Conservation (phyloP, 1,284 basidiomycete genomes). For the Macrocystidia cucumis region DNA sequence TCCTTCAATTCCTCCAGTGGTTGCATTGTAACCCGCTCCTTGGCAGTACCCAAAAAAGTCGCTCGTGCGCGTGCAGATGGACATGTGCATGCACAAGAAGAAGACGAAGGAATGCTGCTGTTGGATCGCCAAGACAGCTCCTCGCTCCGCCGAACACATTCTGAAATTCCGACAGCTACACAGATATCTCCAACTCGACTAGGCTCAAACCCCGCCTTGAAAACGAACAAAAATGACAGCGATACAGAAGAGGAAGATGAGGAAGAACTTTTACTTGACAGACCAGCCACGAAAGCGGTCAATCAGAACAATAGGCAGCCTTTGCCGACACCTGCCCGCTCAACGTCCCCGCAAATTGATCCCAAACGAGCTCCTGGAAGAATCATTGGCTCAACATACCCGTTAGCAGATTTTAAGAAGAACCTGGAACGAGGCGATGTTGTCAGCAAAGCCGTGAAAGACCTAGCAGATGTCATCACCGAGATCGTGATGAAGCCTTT, state of each 20-base stretch:
- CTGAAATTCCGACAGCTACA: constrained; percentile 12
- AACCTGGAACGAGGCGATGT: constrained; percentile 68
- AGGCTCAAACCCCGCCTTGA: constrained; percentile 19
- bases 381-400: constrained; percentile 67
- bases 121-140: constrained; percentile 43
- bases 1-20: background rate
- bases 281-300: constrained; percentile 15
- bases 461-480: constrained; percentile 62
- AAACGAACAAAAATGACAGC: constrained; percentile 24
- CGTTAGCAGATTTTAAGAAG: constrained; percentile 68
- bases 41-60: constrained; percentile 51
- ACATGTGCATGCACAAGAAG: constrained; percentile 53
- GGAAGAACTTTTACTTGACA: constrained; percentile 20
- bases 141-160: constrained; percentile 14
- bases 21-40: constrained; percentile 1
- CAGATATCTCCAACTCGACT: constrained; percentile 10
- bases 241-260: constrained; percentile 38
- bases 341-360: constrained; percentile 40
- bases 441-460: constrained; percentile 77
- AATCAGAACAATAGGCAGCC: constrained; percentile 14
- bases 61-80: constrained; percentile 44
- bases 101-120: constrained; percentile 52
- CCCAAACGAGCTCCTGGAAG: constrained; percentile 49
- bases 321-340: constrained; percentile 43
- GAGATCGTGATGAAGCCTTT: constrained; percentile 70